These are phyloP conservation scores for Leptographium procerum DNA, from an alignment of 2,329 filamentous ascomycete genomes.

Conservation along the genomic window DNA sequence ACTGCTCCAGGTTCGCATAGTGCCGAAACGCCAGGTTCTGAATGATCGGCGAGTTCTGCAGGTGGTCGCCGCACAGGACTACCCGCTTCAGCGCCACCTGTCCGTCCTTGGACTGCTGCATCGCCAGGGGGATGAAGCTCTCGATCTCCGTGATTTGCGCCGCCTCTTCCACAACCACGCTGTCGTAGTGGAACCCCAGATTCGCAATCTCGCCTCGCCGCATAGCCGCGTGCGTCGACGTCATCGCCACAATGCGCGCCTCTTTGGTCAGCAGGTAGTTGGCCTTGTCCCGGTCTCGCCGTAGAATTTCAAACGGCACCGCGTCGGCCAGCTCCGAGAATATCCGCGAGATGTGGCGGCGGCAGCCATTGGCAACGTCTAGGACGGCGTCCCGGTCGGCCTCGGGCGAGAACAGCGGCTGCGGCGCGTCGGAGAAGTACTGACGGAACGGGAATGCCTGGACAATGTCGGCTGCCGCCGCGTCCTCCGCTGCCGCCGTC, in stretches of 20 bases:
- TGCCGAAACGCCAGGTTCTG: slow-evolving; percentile 90
- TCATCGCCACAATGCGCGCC: slow-evolving; percentile 98
- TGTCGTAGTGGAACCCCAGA: slow-evolving; percentile 95
- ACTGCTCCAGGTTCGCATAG: slow-evolving; percentile 93
- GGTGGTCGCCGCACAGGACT: slow-evolving; percentile 87
- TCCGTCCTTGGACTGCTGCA: slow-evolving; percentile 69
- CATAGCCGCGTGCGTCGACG: slow-evolving; percentile 94
- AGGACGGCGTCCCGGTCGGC: slow-evolving; percentile 55
- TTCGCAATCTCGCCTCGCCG: slow-evolving; percentile 78
- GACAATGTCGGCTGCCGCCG: slow-evolving; percentile 50
- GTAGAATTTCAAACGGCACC: slow-evolving; percentile 86
- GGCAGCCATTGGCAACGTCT: slow-evolving; percentile 73
- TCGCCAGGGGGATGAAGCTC: slow-evolving; percentile 87
- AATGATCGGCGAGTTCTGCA: slow-evolving; percentile 92
- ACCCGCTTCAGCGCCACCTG: slow-evolving; percentile 72
- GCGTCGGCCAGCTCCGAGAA: slow-evolving; percentile 90
- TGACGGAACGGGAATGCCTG: slow-evolving; percentile 73
- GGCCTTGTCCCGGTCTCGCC: slow-evolving; percentile 79
- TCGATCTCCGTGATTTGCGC: slow-evolving; percentile 97
- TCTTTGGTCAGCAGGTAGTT: slow-evolving; percentile 94
- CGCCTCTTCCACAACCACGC: slow-evolving; percentile 96
- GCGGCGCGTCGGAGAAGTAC: slow-evolving; percentile 81
- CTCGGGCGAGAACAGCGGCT: slow-evolving; percentile 65
- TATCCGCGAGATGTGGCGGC: slow-evolving; percentile 78
- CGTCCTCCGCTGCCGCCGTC: slow-evolving; percentile 41